Conservation (phyloP, 2,329 filamentous ascomycete genomes). For the Aspergillus melleus region DNA sequence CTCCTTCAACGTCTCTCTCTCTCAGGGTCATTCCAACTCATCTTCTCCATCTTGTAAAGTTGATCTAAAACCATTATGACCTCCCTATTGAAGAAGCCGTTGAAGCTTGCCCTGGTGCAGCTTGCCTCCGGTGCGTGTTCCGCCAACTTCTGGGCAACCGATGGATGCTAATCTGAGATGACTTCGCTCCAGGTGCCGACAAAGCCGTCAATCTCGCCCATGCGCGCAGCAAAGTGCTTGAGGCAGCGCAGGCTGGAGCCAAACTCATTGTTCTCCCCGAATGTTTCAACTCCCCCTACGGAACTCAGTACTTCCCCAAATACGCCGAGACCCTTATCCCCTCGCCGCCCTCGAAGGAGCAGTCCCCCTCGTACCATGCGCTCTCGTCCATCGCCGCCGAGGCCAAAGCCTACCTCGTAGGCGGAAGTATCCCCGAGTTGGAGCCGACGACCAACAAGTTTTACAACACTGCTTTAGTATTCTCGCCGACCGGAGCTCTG, state of each 20-base stretch:
- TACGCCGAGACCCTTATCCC: slow-evolving; percentile 89
- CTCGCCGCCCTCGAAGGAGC: slow-evolving; percentile 66
- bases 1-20: slow-evolving; percentile 2
- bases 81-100: slow-evolving; percentile 67
- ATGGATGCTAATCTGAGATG: slow-evolving; percentile 4
- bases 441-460: slow-evolving; percentile 66
- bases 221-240: slow-evolving; percentile 78
- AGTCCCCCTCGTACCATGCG: slow-evolving; percentile 82
- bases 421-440: slow-evolving; percentile 88
- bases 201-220: slow-evolving; percentile 81
- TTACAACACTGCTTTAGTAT: slow-evolving; percentile 89
- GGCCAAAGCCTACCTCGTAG: slow-evolving; percentile 77
- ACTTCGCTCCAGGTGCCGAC: slow-evolving; percentile 59
- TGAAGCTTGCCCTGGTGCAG: slow-evolving; percentile 81
- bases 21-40: not conserved
- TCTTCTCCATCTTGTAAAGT: not conserved
- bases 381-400: slow-evolving; percentile 77
- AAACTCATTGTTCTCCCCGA: slow-evolving; percentile 90
- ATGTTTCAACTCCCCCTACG: slow-evolving; percentile 99
- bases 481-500: slow-evolving; percentile 73
- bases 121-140: slow-evolving; percentile 64
- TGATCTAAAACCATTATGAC: slow-evolving; percentile 41
- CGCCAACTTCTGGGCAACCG: not conserved
- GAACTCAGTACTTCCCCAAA: slow-evolving; percentile 82
- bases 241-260: slow-evolving; percentile 74